These are phyloP conservation scores for Maudiozyma bulderi DNA, from an alignment of 805 yeast genomes.

Conservation along the genomic window DNA sequence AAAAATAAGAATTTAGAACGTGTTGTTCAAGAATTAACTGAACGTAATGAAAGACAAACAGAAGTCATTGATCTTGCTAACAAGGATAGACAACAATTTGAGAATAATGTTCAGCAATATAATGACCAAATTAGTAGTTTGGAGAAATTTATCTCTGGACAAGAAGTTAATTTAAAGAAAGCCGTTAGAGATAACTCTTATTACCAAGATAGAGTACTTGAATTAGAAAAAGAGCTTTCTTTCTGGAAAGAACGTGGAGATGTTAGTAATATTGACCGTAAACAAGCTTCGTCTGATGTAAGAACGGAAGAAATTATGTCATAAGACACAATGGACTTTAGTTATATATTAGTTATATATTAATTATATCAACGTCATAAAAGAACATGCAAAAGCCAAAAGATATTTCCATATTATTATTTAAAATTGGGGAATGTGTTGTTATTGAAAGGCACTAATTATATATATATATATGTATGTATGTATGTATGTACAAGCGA, in stretches of 20 bases:
- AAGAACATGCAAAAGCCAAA: too few species aligned
- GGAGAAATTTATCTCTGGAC: conserved; percentile 37
- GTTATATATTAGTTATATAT: too few species aligned
- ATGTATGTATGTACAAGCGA: neutral
- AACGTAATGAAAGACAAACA: conserved; percentile 42
- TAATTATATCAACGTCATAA: too few species aligned
- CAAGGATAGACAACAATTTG: conserved; percentile 50
- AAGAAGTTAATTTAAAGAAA: conserved; percentile 35
- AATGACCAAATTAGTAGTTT: conserved; percentile 35
- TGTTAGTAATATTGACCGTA: conserved; percentile 7
- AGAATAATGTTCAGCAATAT: conserved; percentile 39
- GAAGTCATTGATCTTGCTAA: conserved; percentile 43
- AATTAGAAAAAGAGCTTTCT: conserved; percentile 47
- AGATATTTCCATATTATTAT: too few species aligned
- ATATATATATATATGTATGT: neutral
- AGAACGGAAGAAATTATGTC: conserved; percentile 7
- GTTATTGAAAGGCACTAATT: neutral
- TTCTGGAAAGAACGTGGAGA: conserved; percentile 41
- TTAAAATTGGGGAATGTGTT: too few species aligned
- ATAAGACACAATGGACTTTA: neutral
- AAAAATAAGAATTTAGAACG: conserved; percentile 41
- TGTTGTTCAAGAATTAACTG: conserved; percentile 43
- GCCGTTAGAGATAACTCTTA: conserved; percentile 49
- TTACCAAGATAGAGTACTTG: conserved; percentile 42
- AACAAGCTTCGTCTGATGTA: neutral